Percentiles rank a stretch among this genome's conserved stretches.
phyloP scores from a whole-genome alignment of 1,139 yeast genomes.

The Sugiyamaella castrensis region DNA sequence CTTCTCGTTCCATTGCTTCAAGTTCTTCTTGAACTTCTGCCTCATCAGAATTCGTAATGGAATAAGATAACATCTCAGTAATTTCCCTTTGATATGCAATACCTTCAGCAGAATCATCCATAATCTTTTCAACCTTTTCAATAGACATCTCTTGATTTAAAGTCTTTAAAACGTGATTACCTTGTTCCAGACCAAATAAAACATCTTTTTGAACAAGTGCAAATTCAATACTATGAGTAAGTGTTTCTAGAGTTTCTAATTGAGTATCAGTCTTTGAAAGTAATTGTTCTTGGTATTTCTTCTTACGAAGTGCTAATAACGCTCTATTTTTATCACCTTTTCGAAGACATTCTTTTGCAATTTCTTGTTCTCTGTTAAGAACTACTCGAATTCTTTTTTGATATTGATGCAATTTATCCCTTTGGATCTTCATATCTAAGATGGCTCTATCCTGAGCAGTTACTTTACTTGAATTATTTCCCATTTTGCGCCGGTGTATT shows the following conservation, averaged over 20 bases:
- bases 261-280: slow-evolving; percentile 72
- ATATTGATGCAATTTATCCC: slow-evolving; percentile 78
- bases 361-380: slow-evolving; percentile 53
- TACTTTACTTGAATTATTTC: slow-evolving; percentile 45
- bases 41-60: slow-evolving; percentile 56
- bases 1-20: slow-evolving; percentile 49
- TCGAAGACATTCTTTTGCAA: slow-evolving; percentile 58
- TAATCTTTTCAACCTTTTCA: slow-evolving; percentile 72
- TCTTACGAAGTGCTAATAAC: slow-evolving; percentile 65
- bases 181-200: slow-evolving; percentile 71
- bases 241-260: slow-evolving; percentile 64
- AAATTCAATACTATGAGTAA: slow-evolving; percentile 63
- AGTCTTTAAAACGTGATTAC: slow-evolving; percentile 69
- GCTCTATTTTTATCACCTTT: slow-evolving; percentile 59
- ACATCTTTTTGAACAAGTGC: slow-evolving; percentile 87
- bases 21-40: slow-evolving; percentile 66
- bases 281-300: slow-evolving; percentile 75
- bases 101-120: slow-evolving; percentile 86
- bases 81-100: slow-evolving; percentile 67
- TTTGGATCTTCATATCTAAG: slow-evolving; percentile 77
- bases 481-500: slow-evolving; percentile 40
- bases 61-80: slow-evolving; percentile 44
- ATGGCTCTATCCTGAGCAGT: slow-evolving; percentile 85
- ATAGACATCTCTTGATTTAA: slow-evolving; percentile 75
- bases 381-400: slow-evolving; percentile 59